Evolutionary conservation across 2,329 filamentous ascomycete species (phyloP).

Genomic region (Shiraia bambusicola): DNA sequence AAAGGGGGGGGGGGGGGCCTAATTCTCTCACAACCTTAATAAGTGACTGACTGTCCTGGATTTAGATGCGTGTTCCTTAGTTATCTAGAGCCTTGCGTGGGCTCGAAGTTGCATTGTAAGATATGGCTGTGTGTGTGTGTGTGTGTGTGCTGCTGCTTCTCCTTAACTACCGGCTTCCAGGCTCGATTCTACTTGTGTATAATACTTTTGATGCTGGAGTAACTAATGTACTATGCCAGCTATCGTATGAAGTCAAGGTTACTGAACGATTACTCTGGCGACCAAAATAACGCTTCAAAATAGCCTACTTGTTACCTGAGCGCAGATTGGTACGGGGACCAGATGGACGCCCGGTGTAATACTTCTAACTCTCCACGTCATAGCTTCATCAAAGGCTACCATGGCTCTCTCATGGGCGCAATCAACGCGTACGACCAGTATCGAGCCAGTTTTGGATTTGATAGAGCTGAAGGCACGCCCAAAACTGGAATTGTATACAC

Average conservation of each 20-base stretch:
- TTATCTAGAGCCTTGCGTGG: neutral
- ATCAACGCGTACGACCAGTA: conserved; percentile 53
- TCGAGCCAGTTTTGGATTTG: conserved; percentile 47
- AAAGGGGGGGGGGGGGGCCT: too few relatives aligned
- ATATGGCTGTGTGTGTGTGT: too few relatives aligned
- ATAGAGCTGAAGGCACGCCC: conserved; percentile 43
- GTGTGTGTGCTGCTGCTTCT: too few relatives aligned
- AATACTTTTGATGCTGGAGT: too few relatives aligned
- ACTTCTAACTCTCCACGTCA: conserved; percentile 2
- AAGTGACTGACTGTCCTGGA: neutral
- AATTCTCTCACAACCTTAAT: too few relatives aligned
- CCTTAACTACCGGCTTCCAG: too few relatives aligned
- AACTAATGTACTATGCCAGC: too few relatives aligned
- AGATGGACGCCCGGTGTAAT: conserved; percentile 9
- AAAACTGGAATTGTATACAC: conserved; percentile 52
- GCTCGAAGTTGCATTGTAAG: neutral
- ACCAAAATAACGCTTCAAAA: too few relatives aligned
- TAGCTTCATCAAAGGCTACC: conserved; percentile 54
- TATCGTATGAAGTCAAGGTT: too few relatives aligned
- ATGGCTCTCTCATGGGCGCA: conserved; percentile 53
- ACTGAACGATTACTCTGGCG: too few relatives aligned
- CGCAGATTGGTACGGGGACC: neutral
- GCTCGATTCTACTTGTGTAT: too few relatives aligned
- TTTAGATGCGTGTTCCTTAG: conserved; percentile 1
- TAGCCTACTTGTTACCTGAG: too few relatives aligned